Evolutionary conservation across 345 rosid species (phyloP).

Genomic region (Boechera retrofracta): DNA sequence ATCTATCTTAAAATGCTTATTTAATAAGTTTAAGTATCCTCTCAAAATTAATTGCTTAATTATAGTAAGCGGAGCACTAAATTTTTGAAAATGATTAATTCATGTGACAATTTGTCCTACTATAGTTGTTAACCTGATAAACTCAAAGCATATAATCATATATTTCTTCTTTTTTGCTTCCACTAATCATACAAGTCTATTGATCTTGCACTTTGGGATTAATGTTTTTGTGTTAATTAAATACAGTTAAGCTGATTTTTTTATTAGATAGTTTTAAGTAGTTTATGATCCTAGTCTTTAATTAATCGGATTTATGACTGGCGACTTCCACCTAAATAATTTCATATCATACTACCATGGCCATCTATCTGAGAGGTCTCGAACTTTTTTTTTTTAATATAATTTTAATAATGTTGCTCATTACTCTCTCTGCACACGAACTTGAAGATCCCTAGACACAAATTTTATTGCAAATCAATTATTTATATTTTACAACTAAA

Average conservation of each 20-base stretch:
- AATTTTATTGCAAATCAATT: constrained; percentile 26
- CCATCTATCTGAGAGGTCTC: not conserved
- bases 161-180: not conserved
- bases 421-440: constrained; percentile 14
- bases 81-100: not conserved
- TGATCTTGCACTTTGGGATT: constrained; percentile 13
- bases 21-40: not conserved
- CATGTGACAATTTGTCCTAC: not conserved
- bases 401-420: not conserved
- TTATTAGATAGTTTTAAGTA: not conserved
- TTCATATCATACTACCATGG: not conserved
- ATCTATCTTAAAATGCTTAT: not conserved
- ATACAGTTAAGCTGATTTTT: not conserved
- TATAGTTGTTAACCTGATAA: constrained; percentile 4
- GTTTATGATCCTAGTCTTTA: constrained; percentile 2
- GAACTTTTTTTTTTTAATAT: not conserved
- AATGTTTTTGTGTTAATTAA: not conserved
- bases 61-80: not conserved
- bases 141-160: constrained; percentile 6
- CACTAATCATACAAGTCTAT: constrained; percentile 13
- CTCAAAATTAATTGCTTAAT: not conserved
- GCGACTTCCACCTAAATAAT: constrained; percentile 6
- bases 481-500: constrained; percentile 22
- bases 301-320: not conserved
- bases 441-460: constrained; percentile 36